Evolutionary conservation across 2,329 filamentous ascomycete genomes (phyloP).

Genomic region (Alternaria sp.): DNA sequence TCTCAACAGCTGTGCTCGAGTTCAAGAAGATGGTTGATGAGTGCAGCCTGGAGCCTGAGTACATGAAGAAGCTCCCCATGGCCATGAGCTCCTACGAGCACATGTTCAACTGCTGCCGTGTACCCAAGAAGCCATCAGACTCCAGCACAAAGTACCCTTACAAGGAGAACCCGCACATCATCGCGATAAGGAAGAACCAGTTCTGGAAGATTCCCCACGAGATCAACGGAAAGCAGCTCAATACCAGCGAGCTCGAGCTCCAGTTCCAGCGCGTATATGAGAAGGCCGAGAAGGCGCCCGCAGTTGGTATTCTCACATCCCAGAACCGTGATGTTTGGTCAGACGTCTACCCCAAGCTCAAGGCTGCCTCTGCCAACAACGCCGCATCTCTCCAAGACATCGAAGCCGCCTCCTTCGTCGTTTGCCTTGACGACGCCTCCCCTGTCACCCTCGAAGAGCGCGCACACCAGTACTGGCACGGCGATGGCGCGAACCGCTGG

Average conservation of each 20-base stretch:
- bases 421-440: slow-evolving; percentile 90
- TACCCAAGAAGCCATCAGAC: slow-evolving; percentile 82
- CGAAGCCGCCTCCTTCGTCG: slow-evolving; percentile 86
- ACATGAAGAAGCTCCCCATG: slow-evolving; percentile 97
- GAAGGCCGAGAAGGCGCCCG: slow-evolving; percentile 67
- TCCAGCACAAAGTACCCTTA: slow-evolving; percentile 80
- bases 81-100: slow-evolving; percentile 98
- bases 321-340: slow-evolving; percentile 95
- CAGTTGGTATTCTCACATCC: slow-evolving; percentile 84
- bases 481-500: slow-evolving; percentile 94
- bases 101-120: slow-evolving; percentile 96
- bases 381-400: slow-evolving; percentile 78
- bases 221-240: slow-evolving; percentile 82
- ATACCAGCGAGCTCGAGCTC: slow-evolving; percentile 84
- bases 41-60: slow-evolving; percentile 88
- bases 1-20: slow-evolving; percentile 82
- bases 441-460: slow-evolving; percentile 96
- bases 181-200: slow-evolving; percentile 93
- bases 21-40: slow-evolving; percentile 93
- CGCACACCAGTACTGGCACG: slow-evolving; percentile 96
- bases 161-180: slow-evolving; percentile 81
- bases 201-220: slow-evolving; percentile 93
- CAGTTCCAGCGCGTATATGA: slow-evolving; percentile 89
- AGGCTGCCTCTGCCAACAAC: slow-evolving; percentile 78
- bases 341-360: slow-evolving; percentile 68